Conservation (phyloP, 1,284 basidiomycete genomes). For the Cryptococcus hybrid region DNA sequence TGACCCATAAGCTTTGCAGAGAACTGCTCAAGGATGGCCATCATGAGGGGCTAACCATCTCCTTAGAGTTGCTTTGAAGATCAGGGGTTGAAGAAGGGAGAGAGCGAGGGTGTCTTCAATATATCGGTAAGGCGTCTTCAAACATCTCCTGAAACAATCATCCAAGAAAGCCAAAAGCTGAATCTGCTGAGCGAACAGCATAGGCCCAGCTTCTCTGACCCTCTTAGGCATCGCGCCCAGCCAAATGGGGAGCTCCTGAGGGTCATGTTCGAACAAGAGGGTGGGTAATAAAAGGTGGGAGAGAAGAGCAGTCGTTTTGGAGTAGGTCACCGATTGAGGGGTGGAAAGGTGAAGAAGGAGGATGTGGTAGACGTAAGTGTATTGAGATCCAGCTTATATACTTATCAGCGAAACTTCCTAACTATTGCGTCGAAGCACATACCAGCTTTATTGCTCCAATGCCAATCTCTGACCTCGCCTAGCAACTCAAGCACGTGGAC, state of each 20-base stretch:
- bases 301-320: conserved; percentile 61
- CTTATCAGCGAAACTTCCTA: background rate
- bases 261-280: conserved; percentile 78
- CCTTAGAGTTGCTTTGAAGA: conserved; percentile 16
- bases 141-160: conserved; percentile 77
- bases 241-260: conserved; percentile 72
- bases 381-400: conserved; percentile 47
- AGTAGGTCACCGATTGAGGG: conserved; percentile 57
- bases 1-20: conserved; percentile 60
- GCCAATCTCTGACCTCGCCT: conserved; percentile 69
- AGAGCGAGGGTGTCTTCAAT: conserved; percentile 63
- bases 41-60: conserved; percentile 66
- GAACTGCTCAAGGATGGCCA: conserved; percentile 74
- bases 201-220: conserved; percentile 55
- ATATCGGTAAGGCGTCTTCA: conserved; percentile 83
- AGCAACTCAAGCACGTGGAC: conserved; percentile 76
- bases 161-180: conserved; percentile 74
- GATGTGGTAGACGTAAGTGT: conserved; percentile 62
- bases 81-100: conserved; percentile 11
- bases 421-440: background rate
- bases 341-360: conserved; percentile 62
- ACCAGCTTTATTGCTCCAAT: conserved; percentile 72
- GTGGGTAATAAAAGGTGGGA: conserved; percentile 63
- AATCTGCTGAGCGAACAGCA: conserved; percentile 58
- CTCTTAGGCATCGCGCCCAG: conserved; percentile 56